Conservation (phyloP, 768 basidiomycete genomes). For the Pleurotus salmoneostramineus region DNA sequence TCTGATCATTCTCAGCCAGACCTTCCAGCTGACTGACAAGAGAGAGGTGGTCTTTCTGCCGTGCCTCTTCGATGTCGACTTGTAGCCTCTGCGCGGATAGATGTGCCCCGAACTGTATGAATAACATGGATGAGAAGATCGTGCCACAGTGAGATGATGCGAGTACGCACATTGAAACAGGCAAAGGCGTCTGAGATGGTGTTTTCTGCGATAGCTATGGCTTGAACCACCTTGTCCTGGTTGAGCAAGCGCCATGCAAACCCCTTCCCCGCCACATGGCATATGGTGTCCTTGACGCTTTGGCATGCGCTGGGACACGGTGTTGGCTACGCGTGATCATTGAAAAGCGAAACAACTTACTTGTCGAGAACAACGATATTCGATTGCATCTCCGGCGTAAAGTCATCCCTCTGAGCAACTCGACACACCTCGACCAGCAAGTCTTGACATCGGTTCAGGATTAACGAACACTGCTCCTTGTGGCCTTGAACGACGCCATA, state of each 20-base stretch:
- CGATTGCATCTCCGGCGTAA: background rate
- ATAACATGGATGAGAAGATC: background rate
- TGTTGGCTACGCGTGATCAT: background rate
- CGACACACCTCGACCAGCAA: background rate
- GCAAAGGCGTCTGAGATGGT: slow-evolving; percentile 11
- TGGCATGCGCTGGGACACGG: slow-evolving; percentile 10
- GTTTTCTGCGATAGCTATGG: slow-evolving; percentile 10
- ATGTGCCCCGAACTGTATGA: slow-evolving; percentile 9
- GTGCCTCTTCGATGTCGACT: slow-evolving; percentile 13
- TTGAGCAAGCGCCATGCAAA: slow-evolving; percentile 16
- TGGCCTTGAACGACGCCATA: slow-evolving; percentile 1
- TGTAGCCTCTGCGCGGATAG: slow-evolving; percentile 8
- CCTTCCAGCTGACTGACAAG: slow-evolving; percentile 11
- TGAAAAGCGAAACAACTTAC: background rate
- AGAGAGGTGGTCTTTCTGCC: slow-evolving; percentile 10
- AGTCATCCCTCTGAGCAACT: background rate
- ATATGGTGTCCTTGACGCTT: slow-evolving; percentile 8
- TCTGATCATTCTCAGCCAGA: slow-evolving; percentile 13
- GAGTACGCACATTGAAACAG: slow-evolving; percentile 12
- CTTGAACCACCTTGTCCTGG: slow-evolving; percentile 10
- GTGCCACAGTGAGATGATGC: background rate
- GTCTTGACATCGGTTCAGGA: background rate
- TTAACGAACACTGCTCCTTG: background rate
- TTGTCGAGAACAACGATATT: background rate
- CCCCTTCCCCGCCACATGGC: slow-evolving; percentile 9